phyloP scores from a whole-genome alignment of 257 asterid genomes.

The Voacanga thouarsii region DNA sequence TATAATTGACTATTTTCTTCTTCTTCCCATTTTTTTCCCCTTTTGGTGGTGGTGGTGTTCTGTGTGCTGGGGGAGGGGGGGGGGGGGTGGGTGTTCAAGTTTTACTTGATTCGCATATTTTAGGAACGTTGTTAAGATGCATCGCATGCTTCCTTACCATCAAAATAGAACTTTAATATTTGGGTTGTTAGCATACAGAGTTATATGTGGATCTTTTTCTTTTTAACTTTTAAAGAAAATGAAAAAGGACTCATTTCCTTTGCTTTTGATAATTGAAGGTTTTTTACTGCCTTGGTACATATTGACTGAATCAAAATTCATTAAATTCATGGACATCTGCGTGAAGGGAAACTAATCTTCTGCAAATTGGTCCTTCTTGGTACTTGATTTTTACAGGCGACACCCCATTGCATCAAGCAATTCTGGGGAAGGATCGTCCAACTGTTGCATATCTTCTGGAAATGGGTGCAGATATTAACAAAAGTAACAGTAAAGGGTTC shows the following conservation, averaged over 20 bases:
- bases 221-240: background rate
- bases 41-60: no score
- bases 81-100: no score
- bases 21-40: no score
- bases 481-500: background rate
- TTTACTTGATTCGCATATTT: no score
- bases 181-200: no score
- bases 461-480: conserved; percentile 20
- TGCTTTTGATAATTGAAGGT: background rate
- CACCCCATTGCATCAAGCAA: conserved; percentile 26
- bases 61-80: no score
- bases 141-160: no score
- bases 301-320: no score
- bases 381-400: conserved; percentile 16
- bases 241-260: background rate
- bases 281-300: no score
- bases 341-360: background rate
- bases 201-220: background rate
- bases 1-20: no score
- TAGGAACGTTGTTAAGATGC: no score
- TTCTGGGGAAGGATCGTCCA: background rate
- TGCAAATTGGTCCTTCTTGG: background rate
- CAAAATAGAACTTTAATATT: no score
- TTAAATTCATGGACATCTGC: background rate
- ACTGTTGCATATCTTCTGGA: conserved; percentile 19